Evolutionary conservation across 139 green algal species (phyloP), one percentile per base, ranked within the genome.

Genomic region (Asterochloris erici): DNA sequence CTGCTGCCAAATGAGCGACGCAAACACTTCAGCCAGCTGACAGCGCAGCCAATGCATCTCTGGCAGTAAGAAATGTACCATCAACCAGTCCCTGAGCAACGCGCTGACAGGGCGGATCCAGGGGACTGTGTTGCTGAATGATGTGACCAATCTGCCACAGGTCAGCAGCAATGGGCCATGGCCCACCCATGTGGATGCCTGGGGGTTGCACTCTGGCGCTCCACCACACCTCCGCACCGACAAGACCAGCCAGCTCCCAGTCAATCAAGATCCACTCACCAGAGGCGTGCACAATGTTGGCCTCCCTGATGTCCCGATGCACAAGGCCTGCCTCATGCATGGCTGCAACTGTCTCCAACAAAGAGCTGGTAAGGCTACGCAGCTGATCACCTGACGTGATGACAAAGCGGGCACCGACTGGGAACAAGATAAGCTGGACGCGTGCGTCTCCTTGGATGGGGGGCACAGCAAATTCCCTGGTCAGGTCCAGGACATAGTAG

Each of bases 91-190:
- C n/a, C n/a, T n/a, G n/a, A n/a, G n/a, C n/a, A n/a, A n/a, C n/a
- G n/a, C n/a, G n/a, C n/a, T n/a, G n/a, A n/a, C n/a, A n/a, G n/a
- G n/a, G n/a, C n/a, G n/a, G n/a, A n/a, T n/a, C n/a, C n/a, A n/a
- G n/a, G n/a, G n/a, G n/a, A n/a, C n/a, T n/a, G n/a, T n/a, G n/a
- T n/a, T n/a, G n/a, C n/a, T n/a, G n/a, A n/a, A n/a, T n/a, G n/a
- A n/a, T n/a, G n/a, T n/a, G n/a, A 77, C 73, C 73, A 60, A 77
- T 77, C 73, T 77, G 73, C 73, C 73, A n/a, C n/a, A n/a, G n/a
- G n/a, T n/a, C n/a, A n/a, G n/a, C n/a, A n/a, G n/a, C n/a, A n/a
- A n/a, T n/a, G 61, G 73, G 60, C 60, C 73, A 13, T 62, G 60
- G 60, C 73, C 60, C 73, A n/a, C 27, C 73, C 73, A 77, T 27